These are phyloP conservation scores for Mycena haematopus DNA, from an alignment of 768 basidiomycete genomes.

Conservation along the genomic window DNA sequence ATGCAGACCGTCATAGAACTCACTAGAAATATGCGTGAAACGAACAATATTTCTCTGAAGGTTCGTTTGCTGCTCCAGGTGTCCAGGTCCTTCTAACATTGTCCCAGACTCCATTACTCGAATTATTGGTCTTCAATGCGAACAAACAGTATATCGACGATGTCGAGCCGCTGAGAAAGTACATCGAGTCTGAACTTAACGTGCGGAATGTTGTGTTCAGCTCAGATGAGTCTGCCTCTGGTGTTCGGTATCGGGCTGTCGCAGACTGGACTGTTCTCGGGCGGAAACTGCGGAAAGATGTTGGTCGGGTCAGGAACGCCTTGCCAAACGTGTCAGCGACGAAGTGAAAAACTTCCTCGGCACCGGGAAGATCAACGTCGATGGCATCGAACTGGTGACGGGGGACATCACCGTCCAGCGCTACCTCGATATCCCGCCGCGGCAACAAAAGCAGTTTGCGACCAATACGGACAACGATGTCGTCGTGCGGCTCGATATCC, in stretches of 20 bases:
- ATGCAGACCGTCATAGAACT: constrained; percentile 97
- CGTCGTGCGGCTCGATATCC: constrained; percentile 90
- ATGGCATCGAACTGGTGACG: constrained; percentile 85
- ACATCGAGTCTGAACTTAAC: constrained; percentile 95
- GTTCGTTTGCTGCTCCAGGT: constrained; percentile 46
- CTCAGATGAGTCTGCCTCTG: constrained; percentile 83
- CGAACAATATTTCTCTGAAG: constrained; percentile 87
- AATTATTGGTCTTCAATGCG: constrained; percentile 93
- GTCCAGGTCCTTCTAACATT: constrained; percentile 18
- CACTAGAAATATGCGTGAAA: constrained; percentile 86
- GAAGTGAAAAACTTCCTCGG: constrained; percentile 78
- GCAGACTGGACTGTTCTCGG: constrained; percentile 98
- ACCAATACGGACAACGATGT: constrained; percentile 95
- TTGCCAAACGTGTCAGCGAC: constrained; percentile 84
- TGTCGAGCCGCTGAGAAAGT: constrained; percentile 81
- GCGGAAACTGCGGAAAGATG: constrained; percentile 90
- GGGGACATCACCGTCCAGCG: constrained; percentile 94
- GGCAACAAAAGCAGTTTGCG: constrained; percentile 67
- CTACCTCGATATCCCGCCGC: constrained; percentile 81
- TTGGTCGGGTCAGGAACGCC: constrained; percentile 87
- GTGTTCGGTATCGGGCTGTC: constrained; percentile 88
- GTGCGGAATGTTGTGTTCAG: constrained; percentile 90
- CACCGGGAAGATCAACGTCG: constrained; percentile 81
- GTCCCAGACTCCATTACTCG: constrained; percentile 84
- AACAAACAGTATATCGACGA: constrained; percentile 85